Evolutionary conservation across 371 early-diverging fungal genomes (phyloP).

Genomic region (Apophysomyces ossiformis): DNA sequence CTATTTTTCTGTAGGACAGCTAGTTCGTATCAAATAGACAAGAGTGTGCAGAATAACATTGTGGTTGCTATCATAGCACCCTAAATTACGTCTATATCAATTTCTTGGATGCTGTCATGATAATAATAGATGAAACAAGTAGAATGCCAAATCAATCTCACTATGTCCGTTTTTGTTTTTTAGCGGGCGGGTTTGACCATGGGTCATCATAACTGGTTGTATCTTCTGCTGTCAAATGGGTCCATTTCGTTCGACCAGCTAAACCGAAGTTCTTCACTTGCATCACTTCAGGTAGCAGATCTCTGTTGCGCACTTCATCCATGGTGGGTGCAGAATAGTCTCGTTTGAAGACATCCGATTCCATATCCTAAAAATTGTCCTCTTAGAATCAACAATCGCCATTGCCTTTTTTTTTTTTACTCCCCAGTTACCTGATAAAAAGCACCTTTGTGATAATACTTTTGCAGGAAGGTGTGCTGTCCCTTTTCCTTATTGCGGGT

Average conservation of each 20-base stretch:
- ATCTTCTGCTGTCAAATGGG: conserved; percentile 85
- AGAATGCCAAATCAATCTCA: too few species aligned
- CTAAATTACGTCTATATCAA: too few species aligned
- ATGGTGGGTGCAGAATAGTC: conserved; percentile 79
- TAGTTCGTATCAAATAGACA: too few species aligned
- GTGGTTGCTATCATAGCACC: too few species aligned
- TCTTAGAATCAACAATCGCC: not conserved
- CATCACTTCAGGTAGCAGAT: conserved; percentile 83
- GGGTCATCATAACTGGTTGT: conserved; percentile 59
- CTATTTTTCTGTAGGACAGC: too few species aligned
- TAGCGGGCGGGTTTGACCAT: conserved; percentile 27
- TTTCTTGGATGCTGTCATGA: too few species aligned
- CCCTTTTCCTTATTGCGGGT: conserved; percentile 57
- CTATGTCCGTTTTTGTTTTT: conserved; percentile 12
- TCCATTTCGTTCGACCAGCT: conserved; percentile 88
- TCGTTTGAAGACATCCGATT: conserved; percentile 66
- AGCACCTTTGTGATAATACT: conserved; percentile 89
- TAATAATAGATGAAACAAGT: too few species aligned
- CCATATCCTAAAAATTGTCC: conserved; percentile 44
- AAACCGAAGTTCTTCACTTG: conserved; percentile 91
- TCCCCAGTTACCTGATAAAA: conserved; percentile 67
- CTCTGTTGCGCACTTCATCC: conserved; percentile 71
- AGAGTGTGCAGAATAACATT: too few species aligned
- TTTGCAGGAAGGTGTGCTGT: conserved; percentile 70
- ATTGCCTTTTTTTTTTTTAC: not conserved